Evolutionary conservation across 345 rosid species (phyloP), one percentile per base, ranked within the genome.

Genomic region (Bruguiera parviflora): DNA sequence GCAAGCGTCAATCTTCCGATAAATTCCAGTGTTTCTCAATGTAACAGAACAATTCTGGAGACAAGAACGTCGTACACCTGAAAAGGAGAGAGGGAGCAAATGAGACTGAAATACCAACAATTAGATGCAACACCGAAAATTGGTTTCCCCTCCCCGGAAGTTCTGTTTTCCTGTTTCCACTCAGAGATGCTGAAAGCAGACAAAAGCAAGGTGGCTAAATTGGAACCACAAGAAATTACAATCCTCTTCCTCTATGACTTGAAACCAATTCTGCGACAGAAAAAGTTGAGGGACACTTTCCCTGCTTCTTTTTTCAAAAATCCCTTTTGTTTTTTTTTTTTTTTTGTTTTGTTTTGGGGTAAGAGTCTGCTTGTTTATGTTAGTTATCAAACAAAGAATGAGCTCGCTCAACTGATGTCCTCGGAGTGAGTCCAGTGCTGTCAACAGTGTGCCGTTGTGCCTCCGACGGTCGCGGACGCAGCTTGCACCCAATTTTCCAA

Each of bases 401-500:
- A 56, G 84, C 76, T 77, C 75, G 77, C 72, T 88, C 85, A 0
- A 79, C 79, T 62, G 81, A 81, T 66, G 81, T 71, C 76, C 94
- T 83, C 3, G 92, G 86, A 72, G 87, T 77, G 49, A 81, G 72
- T 58, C 73, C 84, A 1, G 82, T 75, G 77, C 76, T 73, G 11
- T 81, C 81, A 4, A 63, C 73, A 19, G 63, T 61, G 59, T 79
- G 83, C 24, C 75, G 75, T 71, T 78, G 69, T 15, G 55, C 87
- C 57, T 91, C 84, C 0, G 89, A 88, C 24, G 84, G 64, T 67
- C 90, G 77, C 28, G 88, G 92, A 74, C 85, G 84, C 70, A 87
- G 84, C 79, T 80, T 90, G 85, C 96, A 87, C 1, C 96, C 96
- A 0, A 87, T 75, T 79, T 86, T 92, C 65, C 73, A 58, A 46